A percentile compares a stretch with the other conserved stretches of the same genome.
phyloP scores from a whole-genome alignment of 805 yeast genomes.

The Kazachstania bromeliacearum region DNA sequence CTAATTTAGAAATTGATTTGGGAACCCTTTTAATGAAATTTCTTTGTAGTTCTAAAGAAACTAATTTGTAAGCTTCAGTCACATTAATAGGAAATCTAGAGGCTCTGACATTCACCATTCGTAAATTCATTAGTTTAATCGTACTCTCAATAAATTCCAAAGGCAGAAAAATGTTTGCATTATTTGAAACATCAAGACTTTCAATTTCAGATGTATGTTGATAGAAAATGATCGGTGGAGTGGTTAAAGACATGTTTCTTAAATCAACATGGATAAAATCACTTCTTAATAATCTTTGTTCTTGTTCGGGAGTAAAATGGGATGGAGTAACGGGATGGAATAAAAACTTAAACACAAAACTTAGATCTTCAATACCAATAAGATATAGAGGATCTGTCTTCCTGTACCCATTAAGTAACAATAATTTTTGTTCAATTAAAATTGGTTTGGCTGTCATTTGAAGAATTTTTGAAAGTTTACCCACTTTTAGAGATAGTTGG shows the following conservation, averaged over 20 bases:
- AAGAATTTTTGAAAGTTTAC: slow-evolving; percentile 64
- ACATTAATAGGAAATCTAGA: slow-evolving; percentile 67
- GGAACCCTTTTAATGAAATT: slow-evolving; percentile 65
- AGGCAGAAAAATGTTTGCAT: slow-evolving; percentile 79
- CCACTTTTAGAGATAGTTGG: slow-evolving; percentile 66
- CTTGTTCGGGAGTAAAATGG: slow-evolving; percentile 58
- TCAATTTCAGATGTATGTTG: slow-evolving; percentile 75
- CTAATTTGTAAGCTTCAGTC: slow-evolving; percentile 56
- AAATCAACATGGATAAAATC: slow-evolving; percentile 69
- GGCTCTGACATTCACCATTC: slow-evolving; percentile 64
- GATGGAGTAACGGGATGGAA: slow-evolving; percentile 55
- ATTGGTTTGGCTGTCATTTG: slow-evolving; percentile 69
- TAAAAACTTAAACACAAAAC: slow-evolving; percentile 72
- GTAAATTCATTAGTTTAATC: slow-evolving; percentile 54
- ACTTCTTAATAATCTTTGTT: slow-evolving; percentile 43
- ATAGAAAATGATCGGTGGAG: slow-evolving; percentile 75
- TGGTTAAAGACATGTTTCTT: slow-evolving; percentile 63
- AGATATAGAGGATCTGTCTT: slow-evolving; percentile 68
- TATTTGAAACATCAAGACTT: slow-evolving; percentile 71
- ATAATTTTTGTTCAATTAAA: slow-evolving; percentile 61
- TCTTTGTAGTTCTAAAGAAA: slow-evolving; percentile 63
- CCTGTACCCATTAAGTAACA: slow-evolving; percentile 68
- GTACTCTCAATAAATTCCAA: slow-evolving; percentile 78
- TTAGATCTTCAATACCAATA: slow-evolving; percentile 75
- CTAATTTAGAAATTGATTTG: slow-evolving; percentile 42